Percentiles rank a stretch among this genome's conserved stretches.
Conservation (phyloP, 176 grass and related monocot species). For the Carex cristatella region DNA sequence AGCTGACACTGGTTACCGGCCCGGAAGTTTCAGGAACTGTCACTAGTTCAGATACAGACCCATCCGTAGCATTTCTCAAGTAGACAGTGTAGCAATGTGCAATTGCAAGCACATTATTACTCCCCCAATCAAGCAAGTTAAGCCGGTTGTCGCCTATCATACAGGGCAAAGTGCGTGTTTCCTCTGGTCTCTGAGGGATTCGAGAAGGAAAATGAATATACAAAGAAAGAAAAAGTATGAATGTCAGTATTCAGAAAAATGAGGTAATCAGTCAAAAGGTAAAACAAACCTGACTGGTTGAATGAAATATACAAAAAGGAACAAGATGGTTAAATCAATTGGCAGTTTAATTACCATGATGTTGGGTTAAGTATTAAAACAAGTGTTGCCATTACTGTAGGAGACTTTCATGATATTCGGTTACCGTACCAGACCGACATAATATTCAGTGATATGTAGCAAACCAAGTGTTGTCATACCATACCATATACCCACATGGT, state of each 20-base stretch:
- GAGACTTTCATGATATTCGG: background rate
- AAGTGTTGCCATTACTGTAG: background rate
- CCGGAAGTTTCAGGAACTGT: background rate
- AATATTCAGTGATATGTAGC: background rate
- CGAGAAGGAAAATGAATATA: slow-evolving; percentile 24
- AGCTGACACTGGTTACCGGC: slow-evolving; percentile 1
- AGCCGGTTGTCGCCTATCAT: background rate
- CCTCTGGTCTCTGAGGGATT: slow-evolving; percentile 12
- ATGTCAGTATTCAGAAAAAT: background rate
- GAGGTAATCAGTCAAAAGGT: background rate
- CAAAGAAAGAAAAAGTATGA: slow-evolving; percentile 15
- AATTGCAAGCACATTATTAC: background rate
- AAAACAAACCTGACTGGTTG: background rate
- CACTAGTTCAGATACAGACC: background rate
- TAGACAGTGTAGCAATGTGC: background rate
- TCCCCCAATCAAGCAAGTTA: slow-evolving; percentile 17
- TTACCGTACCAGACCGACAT: background rate
- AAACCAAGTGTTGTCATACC: background rate
- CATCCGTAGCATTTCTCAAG: background rate
- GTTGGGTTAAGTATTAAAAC: background rate
- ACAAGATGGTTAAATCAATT: background rate
- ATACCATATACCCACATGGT: background rate
- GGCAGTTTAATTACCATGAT: slow-evolving; percentile 1
- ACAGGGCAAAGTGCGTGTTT: background rate
- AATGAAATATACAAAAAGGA: background rate